Conservation (phyloP, 805 yeast genomes). For the Kregervanrija delftensis region DNA sequence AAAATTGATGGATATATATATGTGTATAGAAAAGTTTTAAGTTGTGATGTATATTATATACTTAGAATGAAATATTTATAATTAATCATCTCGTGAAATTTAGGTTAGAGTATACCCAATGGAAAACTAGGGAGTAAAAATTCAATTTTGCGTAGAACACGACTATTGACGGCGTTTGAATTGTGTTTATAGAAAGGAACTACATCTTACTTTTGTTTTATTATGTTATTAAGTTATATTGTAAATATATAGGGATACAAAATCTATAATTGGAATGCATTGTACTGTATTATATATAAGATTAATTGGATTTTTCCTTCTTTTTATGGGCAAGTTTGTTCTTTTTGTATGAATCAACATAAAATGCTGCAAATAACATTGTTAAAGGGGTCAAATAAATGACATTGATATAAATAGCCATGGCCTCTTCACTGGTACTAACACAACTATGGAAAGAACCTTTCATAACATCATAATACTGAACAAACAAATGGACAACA, state of each 20-base stretch:
- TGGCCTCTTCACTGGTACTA: slow-evolving; percentile 49
- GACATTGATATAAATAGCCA: slow-evolving; percentile 57
- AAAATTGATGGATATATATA: not conserved
- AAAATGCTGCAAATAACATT: slow-evolving; percentile 56
- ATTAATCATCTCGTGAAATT: not conserved
- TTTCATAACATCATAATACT: slow-evolving; percentile 44
- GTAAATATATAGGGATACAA: too few relatives aligned
- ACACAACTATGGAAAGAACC: slow-evolving; percentile 44
- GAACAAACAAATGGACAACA: slow-evolving; percentile 54
- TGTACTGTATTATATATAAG: too few relatives aligned
- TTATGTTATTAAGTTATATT: too few relatives aligned
- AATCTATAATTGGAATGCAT: not conserved
- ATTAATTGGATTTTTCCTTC: not conserved
- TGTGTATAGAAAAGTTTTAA: too few relatives aligned
- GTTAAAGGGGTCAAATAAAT: slow-evolving; percentile 63
- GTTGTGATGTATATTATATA: too few relatives aligned
- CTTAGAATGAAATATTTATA: not conserved
- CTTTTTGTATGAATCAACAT: slow-evolving; percentile 48
- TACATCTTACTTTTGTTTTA: too few relatives aligned
- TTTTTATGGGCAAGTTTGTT: slow-evolving; percentile 10
- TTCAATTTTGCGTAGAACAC: too few relatives aligned
- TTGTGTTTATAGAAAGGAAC: too few relatives aligned
- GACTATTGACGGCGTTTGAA: too few relatives aligned
- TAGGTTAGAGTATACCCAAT: too few relatives aligned
- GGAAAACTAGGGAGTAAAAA: not conserved